phyloP scores from a whole-genome alignment of 257 asterid species.

The Penstemon davidsonii region DNA sequence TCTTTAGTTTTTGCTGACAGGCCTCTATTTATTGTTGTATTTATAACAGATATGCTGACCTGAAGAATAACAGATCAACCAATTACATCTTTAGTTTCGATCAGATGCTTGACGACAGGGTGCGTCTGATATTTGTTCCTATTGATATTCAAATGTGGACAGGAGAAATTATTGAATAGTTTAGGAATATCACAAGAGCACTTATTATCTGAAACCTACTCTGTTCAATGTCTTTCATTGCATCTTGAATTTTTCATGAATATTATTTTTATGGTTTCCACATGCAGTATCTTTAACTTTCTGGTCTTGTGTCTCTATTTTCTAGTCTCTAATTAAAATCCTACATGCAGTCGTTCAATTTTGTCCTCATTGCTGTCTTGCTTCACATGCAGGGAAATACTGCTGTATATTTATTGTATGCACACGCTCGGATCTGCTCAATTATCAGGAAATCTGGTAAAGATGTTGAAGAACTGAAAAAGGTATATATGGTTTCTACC shows the following conservation, averaged over 20 bases:
- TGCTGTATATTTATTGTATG: slow-evolving; percentile 91
- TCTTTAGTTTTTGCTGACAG: slow-evolving; percentile 9
- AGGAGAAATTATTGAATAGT: neutral
- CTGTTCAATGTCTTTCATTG: neutral
- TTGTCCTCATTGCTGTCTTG: slow-evolving; percentile 20
- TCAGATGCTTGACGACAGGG: slow-evolving; percentile 98
- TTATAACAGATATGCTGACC: slow-evolving; percentile 81
- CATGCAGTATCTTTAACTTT: neutral
- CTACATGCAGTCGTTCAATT: slow-evolving; percentile 12
- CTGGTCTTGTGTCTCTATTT: slow-evolving; percentile 13
- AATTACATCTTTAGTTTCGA: slow-evolving; percentile 86
- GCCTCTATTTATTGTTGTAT: slow-evolving; percentile 17
- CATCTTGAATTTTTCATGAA: neutral
- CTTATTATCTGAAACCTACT: slow-evolving; percentile 11
- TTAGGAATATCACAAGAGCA: neutral
- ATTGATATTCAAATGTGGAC: slow-evolving; percentile 1
- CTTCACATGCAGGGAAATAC: slow-evolving; percentile 84
- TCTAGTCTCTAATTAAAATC: neutral
- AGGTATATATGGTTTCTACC: slow-evolving; percentile 42
- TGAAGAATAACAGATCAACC: slow-evolving; percentile 87
- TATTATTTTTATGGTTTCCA: neutral
- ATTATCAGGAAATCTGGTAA: slow-evolving; percentile 84
- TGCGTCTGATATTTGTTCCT: slow-evolving; percentile 25
- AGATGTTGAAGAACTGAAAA: slow-evolving; percentile 73
- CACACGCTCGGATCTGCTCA: slow-evolving; percentile 98